Evolutionary conservation across 2,329 filamentous ascomycete species (phyloP), one percentile per base, ranked within the genome.

Genomic region (Metarhizium guizhouense): DNA sequence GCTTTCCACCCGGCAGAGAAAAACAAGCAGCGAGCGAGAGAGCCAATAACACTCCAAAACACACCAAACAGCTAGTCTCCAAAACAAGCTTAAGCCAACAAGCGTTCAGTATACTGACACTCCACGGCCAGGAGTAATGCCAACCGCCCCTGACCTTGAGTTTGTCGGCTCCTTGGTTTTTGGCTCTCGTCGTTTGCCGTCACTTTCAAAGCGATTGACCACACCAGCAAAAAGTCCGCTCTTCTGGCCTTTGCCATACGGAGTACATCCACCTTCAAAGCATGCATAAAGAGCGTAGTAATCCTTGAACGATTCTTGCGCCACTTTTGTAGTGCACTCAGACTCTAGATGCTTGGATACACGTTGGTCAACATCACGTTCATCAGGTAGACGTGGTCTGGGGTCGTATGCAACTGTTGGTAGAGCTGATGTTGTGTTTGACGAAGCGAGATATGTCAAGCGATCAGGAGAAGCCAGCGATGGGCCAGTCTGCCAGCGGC

Each of bases 261-360:
- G 25, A 25, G 25, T 4, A 4, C 4, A 4, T 25, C 25, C 25
- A 25, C 25, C 25, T 25, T 25, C 25, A 4, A 25, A 25, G 25
- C 25, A 25, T 25, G 25, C 25, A 25, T 25, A 25, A 25, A 25
- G 25, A 25, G 25, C 25, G 4, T 25, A 25, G 25, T 25, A 25
- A 25, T 25, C 25, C 25, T 25, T 25, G 2, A 84, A 65, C 36
- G 80, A 73, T 5, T 67, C 62, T n/a, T 68, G 72, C 1, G 81
- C 79, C 51, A 78, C 76, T 2, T 62, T 62, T 0, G 76, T 82
- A 8, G 64, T 62, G 57, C 81, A 84, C 14, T 76, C 64, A 0
- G 67, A 63, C 45, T 77, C 73, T 0, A 84, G 72, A 36, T 76
- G 68, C 2, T 61, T 51, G 53, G 84, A 80, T 0, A 79, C 70